Base-by-base conservation (phyloP, 2,329 filamentous ascomycete genomes). In the Uncinocarpus reesii region DNA sequence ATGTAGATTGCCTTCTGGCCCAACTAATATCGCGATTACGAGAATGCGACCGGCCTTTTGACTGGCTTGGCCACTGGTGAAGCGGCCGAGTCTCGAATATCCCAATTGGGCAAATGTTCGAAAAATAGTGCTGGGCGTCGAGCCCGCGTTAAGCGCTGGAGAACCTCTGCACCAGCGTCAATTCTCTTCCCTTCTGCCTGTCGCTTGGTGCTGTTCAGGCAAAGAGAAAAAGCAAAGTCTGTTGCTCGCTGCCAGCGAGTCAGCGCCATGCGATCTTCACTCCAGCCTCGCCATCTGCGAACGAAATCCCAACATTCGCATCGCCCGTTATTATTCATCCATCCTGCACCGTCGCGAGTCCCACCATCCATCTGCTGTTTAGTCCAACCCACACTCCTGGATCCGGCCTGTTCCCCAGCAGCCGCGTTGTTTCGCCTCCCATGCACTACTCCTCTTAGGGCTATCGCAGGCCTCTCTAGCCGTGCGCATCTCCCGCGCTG, bases 31-130 rank as follows among this genome's bases (percentile, higher is more conserved):
- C n/a, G n/a, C n/a, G n/a, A n/a, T n/a, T n/a, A n/a, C n/a, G n/a
- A n/a, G n/a, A n/a, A n/a, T n/a, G n/a, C n/a, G n/a, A n/a, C n/a
- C n/a, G n/a, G n/a, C n/a, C n/a, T n/a, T n/a, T n/a, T n/a, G n/a
- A n/a, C n/a, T n/a, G n/a, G n/a, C n/a, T n/a, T n/a, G n/a, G n/a
- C n/a, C n/a, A n/a, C n/a, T n/a, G n/a, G n/a, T 23, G 42, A 18
- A 34, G 4, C 4, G 2, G 32, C n/a, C 28, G 31, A 18, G 7
- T 13, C 35, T 47, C 11, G 45, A 16, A 26, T 35, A 28, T 41
- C 45, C 45, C 47, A 21, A 45, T 40, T n/a, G 47, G 47, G 47
- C 47, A 45, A 40, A 31, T 26, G 47, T 37, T 49, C 29, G 21
- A 31, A 44, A n/a, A 21, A n/a, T 13, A 18, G 37, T 40, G 38